Base-by-base conservation (phyloP, 1,284 basidiomycete genomes). In the Irpex sp. region DNA sequence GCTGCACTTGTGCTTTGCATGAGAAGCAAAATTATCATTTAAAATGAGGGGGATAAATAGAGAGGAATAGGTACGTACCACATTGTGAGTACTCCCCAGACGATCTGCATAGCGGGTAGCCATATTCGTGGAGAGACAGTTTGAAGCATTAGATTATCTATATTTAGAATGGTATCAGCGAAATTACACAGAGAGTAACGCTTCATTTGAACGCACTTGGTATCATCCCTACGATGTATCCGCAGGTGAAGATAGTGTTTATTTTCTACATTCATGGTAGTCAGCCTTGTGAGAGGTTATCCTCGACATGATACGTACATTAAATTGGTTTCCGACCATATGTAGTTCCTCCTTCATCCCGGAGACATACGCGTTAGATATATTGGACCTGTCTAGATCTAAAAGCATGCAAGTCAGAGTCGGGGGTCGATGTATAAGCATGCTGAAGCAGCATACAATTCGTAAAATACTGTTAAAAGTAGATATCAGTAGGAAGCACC, bases 341-440 rank as follows among this genome's bases (percentile, higher is more conserved):
- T 80, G 68, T 37, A 93, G 79, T 53, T 91, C 89, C 72, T 93
- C 88, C 66, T 82, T 86, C 90, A 94, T 91, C 3, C 91, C 91
- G 4, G 88, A 90, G 16, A 93, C 88, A 71, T 90, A 90, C 7
- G 87, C 86, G 71, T 88, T 88, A 61, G 79, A 77, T 48, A 88
- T 77, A 70, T 88, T 88, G 23, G 84, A 83, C 61, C 85, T 76
- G 70, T 88, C 85, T 19, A 88, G 77, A 72, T 88, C 85, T 87
- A 60, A 28, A 28, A 21, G 56, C 36, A 5, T 52, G 14, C n/a
- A 42, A 36, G 10, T n/a, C 28, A 37, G 21, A 16, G 21, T 33
- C 42, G 35, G 57, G 39, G 58, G 21, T 54, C 23, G 35, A 23
- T 28, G 33, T 54, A 12, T 54, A 28, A n/a, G 16, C 18, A 28